These are phyloP conservation scores for Penicillium canescens DNA, from an alignment of 495 filamentous ascomycete species.

Conservation along the genomic window DNA sequence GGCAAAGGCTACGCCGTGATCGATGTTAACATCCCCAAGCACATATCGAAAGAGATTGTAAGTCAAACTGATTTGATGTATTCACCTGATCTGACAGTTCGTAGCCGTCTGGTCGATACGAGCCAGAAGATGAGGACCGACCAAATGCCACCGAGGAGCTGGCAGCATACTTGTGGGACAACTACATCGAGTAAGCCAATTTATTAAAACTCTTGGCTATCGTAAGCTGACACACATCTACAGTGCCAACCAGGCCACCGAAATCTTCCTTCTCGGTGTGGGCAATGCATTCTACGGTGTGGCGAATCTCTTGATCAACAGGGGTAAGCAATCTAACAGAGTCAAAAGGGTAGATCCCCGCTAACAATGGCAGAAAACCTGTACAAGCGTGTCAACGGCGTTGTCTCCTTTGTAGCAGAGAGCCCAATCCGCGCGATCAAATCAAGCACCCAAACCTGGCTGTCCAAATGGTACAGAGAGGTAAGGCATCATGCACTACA, in stretches of 20 bases:
- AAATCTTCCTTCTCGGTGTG: constrained; percentile 81
- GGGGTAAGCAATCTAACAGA: constrained; percentile 46
- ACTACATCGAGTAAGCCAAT: constrained; percentile 74
- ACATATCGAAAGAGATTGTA: constrained; percentile 50
- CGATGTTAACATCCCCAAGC: constrained; percentile 85
- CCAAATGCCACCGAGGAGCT: constrained; percentile 66
- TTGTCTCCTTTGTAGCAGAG: constrained; percentile 53
- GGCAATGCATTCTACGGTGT: constrained; percentile 73
- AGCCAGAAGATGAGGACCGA: constrained; percentile 45
- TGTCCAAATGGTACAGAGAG: constrained; percentile 71
- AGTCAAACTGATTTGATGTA: neutral
- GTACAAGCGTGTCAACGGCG: constrained; percentile 56
- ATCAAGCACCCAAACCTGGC: constrained; percentile 60
- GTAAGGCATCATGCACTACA: constrained; percentile 24
- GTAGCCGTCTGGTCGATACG: constrained; percentile 31
- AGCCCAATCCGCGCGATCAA: constrained; percentile 59
- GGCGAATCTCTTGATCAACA: constrained; percentile 65
- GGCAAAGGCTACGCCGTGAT: constrained; percentile 74
- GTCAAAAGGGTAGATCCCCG: neutral
- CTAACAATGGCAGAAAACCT: constrained; percentile 38
- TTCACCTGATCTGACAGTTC: constrained; percentile 24
- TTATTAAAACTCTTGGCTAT: neutral
- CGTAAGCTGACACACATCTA: neutral
- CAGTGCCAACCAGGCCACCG: constrained; percentile 62
- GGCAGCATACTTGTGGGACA: constrained; percentile 91